phyloP scores from a whole-genome alignment of 1,284 basidiomycete species.

The Ustilago cynodontis region DNA sequence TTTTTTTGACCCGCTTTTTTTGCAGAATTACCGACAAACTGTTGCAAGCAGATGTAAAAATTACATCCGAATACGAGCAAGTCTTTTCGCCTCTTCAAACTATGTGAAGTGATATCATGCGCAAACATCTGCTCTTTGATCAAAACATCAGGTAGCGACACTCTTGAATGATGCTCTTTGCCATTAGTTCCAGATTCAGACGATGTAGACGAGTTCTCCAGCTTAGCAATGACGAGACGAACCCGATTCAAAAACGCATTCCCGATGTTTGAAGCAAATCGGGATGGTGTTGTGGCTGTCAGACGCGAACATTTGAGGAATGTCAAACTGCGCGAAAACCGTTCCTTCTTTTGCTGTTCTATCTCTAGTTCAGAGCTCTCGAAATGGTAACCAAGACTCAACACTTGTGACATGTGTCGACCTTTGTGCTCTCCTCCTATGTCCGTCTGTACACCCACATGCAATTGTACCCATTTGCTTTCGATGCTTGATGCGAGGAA shows the following conservation, averaged over 20 bases:
- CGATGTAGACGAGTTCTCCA: not conserved
- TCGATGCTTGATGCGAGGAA: not conserved
- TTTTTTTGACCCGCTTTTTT: not conserved
- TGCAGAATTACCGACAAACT: not conserved
- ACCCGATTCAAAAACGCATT: not conserved
- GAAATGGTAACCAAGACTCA: too few species aligned
- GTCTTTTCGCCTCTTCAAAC: too few species aligned
- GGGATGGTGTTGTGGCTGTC: conserved; percentile 1
- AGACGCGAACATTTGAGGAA: conserved; percentile 40
- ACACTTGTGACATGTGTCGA: conserved; percentile 28
- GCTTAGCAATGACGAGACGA: not conserved
- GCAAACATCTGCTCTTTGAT: too few species aligned
- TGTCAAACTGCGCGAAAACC: conserved; percentile 27
- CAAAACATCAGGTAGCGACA: too few species aligned
- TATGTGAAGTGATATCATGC: too few species aligned
- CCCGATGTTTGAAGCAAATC: not conserved
- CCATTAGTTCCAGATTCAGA: not conserved
- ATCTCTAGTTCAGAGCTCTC: too few species aligned
- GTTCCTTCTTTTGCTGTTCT: not conserved
- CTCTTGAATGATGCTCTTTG: too few species aligned
- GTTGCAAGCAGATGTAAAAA: too few species aligned
- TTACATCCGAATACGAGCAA: too few species aligned
- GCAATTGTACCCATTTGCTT: not conserved
- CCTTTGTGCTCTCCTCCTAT: conserved; percentile 6
- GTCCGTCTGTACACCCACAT: not conserved